Evolutionary conservation across 768 basidiomycete species (phyloP).

Genomic region (Phlegmacium glaucopus): DNA sequence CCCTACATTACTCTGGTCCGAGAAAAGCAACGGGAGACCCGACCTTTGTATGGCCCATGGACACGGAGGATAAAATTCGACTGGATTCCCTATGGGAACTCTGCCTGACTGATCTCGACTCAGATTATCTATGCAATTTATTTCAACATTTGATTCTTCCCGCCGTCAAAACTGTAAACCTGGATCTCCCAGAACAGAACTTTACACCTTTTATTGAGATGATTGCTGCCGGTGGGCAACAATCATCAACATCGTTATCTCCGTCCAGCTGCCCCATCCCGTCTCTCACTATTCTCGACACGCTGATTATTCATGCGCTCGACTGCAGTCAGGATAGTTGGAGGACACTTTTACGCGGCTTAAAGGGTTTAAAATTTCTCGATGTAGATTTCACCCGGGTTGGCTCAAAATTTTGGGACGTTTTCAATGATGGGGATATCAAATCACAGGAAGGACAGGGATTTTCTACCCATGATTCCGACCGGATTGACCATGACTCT

Average conservation of each 20-base stretch:
- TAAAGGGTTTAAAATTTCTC: slow-evolving; percentile 32
- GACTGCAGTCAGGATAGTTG: slow-evolving; percentile 36
- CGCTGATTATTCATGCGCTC: slow-evolving; percentile 38
- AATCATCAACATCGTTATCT: background rate
- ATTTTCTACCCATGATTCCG: background rate
- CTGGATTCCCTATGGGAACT: slow-evolving; percentile 41
- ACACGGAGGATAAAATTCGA: slow-evolving; percentile 27
- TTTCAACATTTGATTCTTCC: slow-evolving; percentile 47
- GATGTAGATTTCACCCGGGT: slow-evolving; percentile 42
- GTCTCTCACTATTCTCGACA: slow-evolving; percentile 29
- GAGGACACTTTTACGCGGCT: slow-evolving; percentile 30
- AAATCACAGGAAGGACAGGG: background rate
- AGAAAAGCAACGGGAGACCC: slow-evolving; percentile 29
- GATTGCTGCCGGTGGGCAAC: slow-evolving; percentile 19
- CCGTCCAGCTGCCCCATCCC: slow-evolving; percentile 25
- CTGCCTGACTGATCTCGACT: slow-evolving; percentile 52
- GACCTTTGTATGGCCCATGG: slow-evolving; percentile 31
- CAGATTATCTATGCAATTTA: slow-evolving; percentile 46
- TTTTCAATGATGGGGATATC: slow-evolving; percentile 22
- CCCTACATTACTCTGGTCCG: slow-evolving; percentile 61
- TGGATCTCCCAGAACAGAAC: slow-evolving; percentile 56
- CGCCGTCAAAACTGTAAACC: slow-evolving; percentile 37
- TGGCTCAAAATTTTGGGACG: slow-evolving; percentile 26
- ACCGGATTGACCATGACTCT: background rate
- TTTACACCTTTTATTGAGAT: slow-evolving; percentile 44